Conservation (phyloP, 805 yeast species). For the Candida krabiensis region DNA sequence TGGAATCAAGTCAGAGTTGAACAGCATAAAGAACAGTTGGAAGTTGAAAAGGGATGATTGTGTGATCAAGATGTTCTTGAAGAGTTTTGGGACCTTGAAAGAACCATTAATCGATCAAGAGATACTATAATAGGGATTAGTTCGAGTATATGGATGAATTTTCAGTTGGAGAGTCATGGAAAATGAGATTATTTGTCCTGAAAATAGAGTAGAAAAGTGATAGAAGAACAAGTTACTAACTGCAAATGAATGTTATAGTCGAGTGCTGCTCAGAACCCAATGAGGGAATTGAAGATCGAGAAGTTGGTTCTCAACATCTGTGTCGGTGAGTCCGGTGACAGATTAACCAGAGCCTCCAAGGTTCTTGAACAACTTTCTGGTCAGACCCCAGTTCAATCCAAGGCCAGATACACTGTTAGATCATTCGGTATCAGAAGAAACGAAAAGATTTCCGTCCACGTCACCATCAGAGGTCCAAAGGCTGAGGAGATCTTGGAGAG, state of each 20-base stretch:
- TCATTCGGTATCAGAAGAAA: slow-evolving; percentile 99
- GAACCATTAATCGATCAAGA: too few relatives aligned
- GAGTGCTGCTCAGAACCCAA: slow-evolving; percentile 78
- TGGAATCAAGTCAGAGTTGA: too few relatives aligned
- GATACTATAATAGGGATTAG: too few relatives aligned
- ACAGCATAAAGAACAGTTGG: too few relatives aligned
- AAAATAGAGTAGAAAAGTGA: too few relatives aligned
- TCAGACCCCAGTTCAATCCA: slow-evolving; percentile 99
- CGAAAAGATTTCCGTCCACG: slow-evolving; percentile 99
- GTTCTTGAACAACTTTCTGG: slow-evolving; percentile 99
- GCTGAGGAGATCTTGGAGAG: slow-evolving; percentile 99
- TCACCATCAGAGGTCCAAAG: slow-evolving; percentile 99
- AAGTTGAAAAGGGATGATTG: too few relatives aligned
- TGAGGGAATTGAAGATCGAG: slow-evolving; percentile 99
- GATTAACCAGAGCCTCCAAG: slow-evolving; percentile 99
- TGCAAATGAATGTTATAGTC: slow-evolving; percentile 36
- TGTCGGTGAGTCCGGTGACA: slow-evolving; percentile 99
- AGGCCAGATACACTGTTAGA: slow-evolving; percentile 99
- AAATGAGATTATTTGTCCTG: too few relatives aligned
- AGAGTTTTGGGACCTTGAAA: too few relatives aligned
- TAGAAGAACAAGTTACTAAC: not conserved
- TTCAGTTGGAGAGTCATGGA: too few relatives aligned
- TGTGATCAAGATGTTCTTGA: too few relatives aligned
- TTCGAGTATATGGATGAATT: too few relatives aligned
- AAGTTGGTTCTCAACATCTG: slow-evolving; percentile 99